phyloP scores from a whole-genome alignment of 2,329 filamentous ascomycete genomes.

The Byssochlamys sp. region DNA sequence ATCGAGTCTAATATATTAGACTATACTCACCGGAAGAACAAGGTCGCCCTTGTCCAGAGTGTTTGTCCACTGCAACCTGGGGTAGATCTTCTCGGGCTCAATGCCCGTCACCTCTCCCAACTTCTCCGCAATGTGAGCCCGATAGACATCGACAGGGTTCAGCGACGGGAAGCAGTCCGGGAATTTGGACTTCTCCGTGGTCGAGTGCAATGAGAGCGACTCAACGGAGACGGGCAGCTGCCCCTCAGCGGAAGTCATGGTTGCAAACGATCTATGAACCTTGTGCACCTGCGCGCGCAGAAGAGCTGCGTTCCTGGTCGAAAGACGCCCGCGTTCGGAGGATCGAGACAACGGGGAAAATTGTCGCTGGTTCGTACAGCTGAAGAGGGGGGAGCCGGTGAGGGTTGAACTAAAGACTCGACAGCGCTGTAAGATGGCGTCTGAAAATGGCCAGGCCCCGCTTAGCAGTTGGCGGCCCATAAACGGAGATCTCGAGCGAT shows the following conservation, averaged over 20 bases:
- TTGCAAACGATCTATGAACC: constrained; percentile 8
- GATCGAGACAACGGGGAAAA: constrained; percentile 1
- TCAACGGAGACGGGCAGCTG: constrained; percentile 28
- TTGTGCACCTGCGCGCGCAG: constrained; percentile 3
- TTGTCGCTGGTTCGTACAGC: neutral
- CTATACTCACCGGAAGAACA: constrained; percentile 29
- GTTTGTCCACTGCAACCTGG: constrained; percentile 35
- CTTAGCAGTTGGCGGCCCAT: constrained; percentile 32
- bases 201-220: constrained; percentile 32
- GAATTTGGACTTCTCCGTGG: constrained; percentile 29
- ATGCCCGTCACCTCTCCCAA: constrained; percentile 29
- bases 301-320: constrained; percentile 5
- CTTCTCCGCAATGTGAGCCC: constrained; percentile 36
- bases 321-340: constrained; percentile 6
- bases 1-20: neutral
- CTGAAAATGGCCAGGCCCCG: constrained; percentile 30
- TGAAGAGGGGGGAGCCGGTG: neutral
- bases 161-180: constrained; percentile 34
- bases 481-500: constrained; percentile 14
- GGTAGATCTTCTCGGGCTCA: constrained; percentile 31
- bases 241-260: constrained; percentile 23
- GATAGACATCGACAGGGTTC: constrained; percentile 40
- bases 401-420: constrained; percentile 9
- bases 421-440: constrained; percentile 15
- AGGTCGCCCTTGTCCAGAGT: constrained; percentile 40